These are phyloP conservation scores for Gilbertella persicaria DNA, from an alignment of 371 early-diverging fungal species.

Conservation along the genomic window DNA sequence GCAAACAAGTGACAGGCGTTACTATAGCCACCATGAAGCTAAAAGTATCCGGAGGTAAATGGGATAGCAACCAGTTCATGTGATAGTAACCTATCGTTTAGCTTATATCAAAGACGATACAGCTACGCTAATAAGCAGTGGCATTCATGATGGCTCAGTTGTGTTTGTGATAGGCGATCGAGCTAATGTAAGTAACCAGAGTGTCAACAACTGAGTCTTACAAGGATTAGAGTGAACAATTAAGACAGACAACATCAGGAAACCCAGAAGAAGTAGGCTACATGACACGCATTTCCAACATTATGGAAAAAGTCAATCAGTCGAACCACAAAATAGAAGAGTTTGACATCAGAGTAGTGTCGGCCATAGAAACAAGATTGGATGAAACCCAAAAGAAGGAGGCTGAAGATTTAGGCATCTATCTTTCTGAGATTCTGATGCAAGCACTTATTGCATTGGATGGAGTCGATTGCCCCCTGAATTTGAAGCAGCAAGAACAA, in stretches of 20 bases:
- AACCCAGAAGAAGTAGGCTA: slow-evolving; percentile 35
- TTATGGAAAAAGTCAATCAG: slow-evolving; percentile 15
- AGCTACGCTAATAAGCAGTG: slow-evolving; percentile 21
- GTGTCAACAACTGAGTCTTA: neutral
- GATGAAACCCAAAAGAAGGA: slow-evolving; percentile 4
- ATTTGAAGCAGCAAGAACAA: slow-evolving; percentile 26
- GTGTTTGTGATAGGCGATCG: slow-evolving; percentile 24
- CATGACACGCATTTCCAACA: slow-evolving; percentile 21
- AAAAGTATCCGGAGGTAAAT: slow-evolving; percentile 36
- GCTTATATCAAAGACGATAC: slow-evolving; percentile 35
- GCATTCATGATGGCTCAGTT: slow-evolving; percentile 21
- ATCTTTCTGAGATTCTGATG: slow-evolving; percentile 26
- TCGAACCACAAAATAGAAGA: slow-evolving; percentile 15
- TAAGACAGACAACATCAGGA: slow-evolving; percentile 26
- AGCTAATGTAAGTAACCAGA: slow-evolving; percentile 17
- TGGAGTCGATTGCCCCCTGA: slow-evolving; percentile 29
- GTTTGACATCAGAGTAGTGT: slow-evolving; percentile 15
- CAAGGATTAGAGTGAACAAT: slow-evolving; percentile 13
- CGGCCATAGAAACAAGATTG: neutral
- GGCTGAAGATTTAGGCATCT: slow-evolving; percentile 21
- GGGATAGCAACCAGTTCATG: no score
- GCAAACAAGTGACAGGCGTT: slow-evolving; percentile 30
- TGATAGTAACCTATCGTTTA: no score
- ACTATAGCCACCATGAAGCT: slow-evolving; percentile 32
- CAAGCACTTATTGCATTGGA: slow-evolving; percentile 32